These are phyloP conservation scores for Torulaspora gathmanii DNA, from an alignment of 805 yeast genomes.

Conservation along the genomic window DNA sequence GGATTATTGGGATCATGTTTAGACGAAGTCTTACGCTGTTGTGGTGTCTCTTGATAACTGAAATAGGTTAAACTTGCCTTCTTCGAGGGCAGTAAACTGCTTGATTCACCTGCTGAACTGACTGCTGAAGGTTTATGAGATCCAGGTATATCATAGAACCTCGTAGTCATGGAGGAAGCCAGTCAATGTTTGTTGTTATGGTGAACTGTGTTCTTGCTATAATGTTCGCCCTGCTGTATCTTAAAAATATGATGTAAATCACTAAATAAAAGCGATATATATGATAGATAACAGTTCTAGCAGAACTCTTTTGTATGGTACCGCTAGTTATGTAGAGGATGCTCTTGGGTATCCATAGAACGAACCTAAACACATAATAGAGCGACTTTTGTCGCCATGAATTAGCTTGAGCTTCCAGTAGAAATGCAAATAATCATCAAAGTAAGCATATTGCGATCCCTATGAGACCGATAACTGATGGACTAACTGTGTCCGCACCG, in stretches of 20 bases:
- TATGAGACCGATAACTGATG: not conserved
- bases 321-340: not conserved
- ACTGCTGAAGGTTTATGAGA: conserved; percentile 29
- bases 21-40: conserved; percentile 25
- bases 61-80: conserved; percentile 30
- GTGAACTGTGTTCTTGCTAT: not conserved
- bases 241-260: not conserved
- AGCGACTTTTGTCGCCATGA: no score
- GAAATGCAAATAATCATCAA: not conserved
- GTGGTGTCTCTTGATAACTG: conserved; percentile 29
- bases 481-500: not conserved
- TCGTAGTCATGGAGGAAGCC: conserved; percentile 19
- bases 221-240: not conserved
- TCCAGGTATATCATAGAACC: conserved; percentile 36
- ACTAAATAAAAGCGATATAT: no score
- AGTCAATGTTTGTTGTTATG: not conserved
- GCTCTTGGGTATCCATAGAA: not conserved
- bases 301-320: not conserved
- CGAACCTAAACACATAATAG: not conserved
- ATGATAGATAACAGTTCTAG: not conserved
- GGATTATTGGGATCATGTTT: conserved; percentile 34
- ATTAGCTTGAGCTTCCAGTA: no score
- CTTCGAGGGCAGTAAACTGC: conserved; percentile 25
- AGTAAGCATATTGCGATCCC: not conserved
- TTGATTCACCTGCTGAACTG: conserved; percentile 17